These are phyloP conservation scores for Pseudogymnoascus sp. DNA, from an alignment of 2,329 filamentous ascomycete genomes.

Conservation along the genomic window DNA sequence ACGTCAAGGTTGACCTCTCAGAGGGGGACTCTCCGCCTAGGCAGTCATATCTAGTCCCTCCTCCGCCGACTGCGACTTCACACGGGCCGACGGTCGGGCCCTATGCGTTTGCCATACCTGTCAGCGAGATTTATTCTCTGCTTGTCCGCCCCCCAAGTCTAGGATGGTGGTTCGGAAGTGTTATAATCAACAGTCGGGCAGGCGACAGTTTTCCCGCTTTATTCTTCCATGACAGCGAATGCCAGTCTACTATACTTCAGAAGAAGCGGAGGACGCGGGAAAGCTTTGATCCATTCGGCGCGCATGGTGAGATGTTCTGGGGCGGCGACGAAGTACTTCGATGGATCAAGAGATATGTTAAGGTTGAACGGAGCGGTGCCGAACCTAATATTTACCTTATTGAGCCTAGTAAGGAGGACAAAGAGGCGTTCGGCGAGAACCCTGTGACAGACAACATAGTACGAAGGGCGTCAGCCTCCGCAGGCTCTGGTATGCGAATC, in stretches of 20 bases:
- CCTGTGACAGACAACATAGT: constrained; percentile 36
- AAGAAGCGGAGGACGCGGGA: constrained; percentile 79
- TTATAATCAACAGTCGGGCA: constrained; percentile 83
- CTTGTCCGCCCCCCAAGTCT: constrained; percentile 84
- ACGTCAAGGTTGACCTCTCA: constrained; percentile 89
- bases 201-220: constrained; percentile 92
- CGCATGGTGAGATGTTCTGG: constrained; percentile 86
- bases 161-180: constrained; percentile 96
- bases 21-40: constrained; percentile 73
- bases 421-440: constrained; percentile 57
- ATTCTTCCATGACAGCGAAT: constrained; percentile 97
- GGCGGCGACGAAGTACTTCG: constrained; percentile 90
- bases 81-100: constrained; percentile 63
- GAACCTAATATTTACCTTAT: constrained; percentile 89
- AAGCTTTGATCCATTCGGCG: constrained; percentile 83
- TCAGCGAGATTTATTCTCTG: constrained; percentile 84
- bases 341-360: constrained; percentile 80
- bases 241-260: constrained; percentile 88
- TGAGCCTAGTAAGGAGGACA: constrained; percentile 79
- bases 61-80: constrained; percentile 76
- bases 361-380: constrained; percentile 72
- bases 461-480: constrained; percentile 29
- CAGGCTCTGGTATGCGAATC: constrained; percentile 25
- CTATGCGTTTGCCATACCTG: constrained; percentile 85
- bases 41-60: constrained; percentile 84